A percentile compares a stretch with the other conserved stretches of the same genome.
phyloP scores from a whole-genome alignment of 768 basidiomycete species.

The Gelatoporia subvermispora region DNA sequence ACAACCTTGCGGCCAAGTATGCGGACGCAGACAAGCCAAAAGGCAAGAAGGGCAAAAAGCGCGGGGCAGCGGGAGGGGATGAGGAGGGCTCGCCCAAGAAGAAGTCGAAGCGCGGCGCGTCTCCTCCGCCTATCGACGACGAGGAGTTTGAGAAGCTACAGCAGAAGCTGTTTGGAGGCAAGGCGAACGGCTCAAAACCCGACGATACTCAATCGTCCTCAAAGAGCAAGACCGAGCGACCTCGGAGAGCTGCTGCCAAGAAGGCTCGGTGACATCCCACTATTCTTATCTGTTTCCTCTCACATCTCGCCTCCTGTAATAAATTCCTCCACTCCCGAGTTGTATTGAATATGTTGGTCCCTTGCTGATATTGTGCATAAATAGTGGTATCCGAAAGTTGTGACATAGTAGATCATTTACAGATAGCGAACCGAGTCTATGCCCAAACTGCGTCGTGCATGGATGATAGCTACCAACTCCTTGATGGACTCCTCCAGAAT shows the following conservation, averaged over 20 bases:
- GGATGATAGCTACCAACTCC: slow-evolving; percentile 81
- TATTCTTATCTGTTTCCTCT: no score
- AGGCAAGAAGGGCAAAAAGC: slow-evolving; percentile 47
- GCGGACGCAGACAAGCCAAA: slow-evolving; percentile 40
- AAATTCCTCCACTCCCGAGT: background rate
- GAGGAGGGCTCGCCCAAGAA: slow-evolving; percentile 27
- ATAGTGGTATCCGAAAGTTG: background rate
- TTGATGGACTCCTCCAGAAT: slow-evolving; percentile 94
- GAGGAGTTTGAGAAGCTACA: slow-evolving; percentile 61
- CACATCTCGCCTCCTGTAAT: background rate
- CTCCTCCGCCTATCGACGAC: slow-evolving; percentile 58
- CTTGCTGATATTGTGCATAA: background rate
- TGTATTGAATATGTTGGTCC: background rate
- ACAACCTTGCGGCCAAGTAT: slow-evolving; percentile 72
- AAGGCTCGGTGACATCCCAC: background rate
- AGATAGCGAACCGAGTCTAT: slow-evolving; percentile 79
- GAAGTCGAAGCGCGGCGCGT: slow-evolving; percentile 31
- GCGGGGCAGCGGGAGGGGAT: slow-evolving; percentile 32
- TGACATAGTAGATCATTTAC: slow-evolving; percentile 24
- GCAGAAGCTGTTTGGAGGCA: slow-evolving; percentile 48
- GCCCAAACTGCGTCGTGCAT: slow-evolving; percentile 77
- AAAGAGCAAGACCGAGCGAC: slow-evolving; percentile 25
- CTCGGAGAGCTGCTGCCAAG: background rate
- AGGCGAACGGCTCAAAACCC: slow-evolving; percentile 27
- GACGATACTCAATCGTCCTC: slow-evolving; percentile 9